phyloP scores from a whole-genome alignment of 441 rosid genomes.

The Adansonia rubrostipa region DNA sequence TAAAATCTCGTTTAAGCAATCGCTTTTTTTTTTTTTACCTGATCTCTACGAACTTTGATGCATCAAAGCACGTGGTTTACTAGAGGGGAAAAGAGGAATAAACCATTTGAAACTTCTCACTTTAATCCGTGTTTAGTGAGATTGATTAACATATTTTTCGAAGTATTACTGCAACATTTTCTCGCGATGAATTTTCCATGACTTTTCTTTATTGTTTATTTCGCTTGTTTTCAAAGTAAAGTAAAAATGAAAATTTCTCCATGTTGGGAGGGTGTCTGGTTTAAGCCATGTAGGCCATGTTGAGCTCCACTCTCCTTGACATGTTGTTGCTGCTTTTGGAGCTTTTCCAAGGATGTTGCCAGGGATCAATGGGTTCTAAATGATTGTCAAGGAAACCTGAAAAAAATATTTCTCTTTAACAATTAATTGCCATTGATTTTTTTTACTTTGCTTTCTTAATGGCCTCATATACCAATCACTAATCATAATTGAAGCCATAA shows the following conservation, averaged over 20 bases:
- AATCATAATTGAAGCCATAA: background rate
- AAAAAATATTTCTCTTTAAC: background rate
- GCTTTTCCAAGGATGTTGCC: background rate
- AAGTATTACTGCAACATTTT: background rate
- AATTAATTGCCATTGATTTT: constrained; percentile 5
- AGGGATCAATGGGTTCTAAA: background rate
- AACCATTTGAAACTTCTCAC: background rate
- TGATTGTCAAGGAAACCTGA: constrained; percentile 1
- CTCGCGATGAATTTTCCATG: background rate
- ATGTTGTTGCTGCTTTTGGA: background rate
- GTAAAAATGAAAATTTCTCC: background rate
- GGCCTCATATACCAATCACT: background rate
- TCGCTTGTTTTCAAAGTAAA: background rate
- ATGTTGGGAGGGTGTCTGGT: constrained; percentile 24
- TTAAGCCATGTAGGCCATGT: constrained; percentile 9
- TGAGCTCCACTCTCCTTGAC: background rate
- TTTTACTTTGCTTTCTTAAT: background rate
- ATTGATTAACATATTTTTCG: background rate
- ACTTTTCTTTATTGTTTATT: background rate
- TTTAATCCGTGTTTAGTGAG: background rate
- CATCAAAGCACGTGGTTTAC: constrained; percentile 48
- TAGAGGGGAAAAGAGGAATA: background rate
- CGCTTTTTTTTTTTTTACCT: constrained; percentile 21
- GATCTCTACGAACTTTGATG: constrained; percentile 47
- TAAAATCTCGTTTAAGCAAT: constrained; percentile 25